phyloP scores from a whole-genome alignment of 176 grass and related monocot genomes.

The sorghum (Sorghum bicolor) region DNA sequence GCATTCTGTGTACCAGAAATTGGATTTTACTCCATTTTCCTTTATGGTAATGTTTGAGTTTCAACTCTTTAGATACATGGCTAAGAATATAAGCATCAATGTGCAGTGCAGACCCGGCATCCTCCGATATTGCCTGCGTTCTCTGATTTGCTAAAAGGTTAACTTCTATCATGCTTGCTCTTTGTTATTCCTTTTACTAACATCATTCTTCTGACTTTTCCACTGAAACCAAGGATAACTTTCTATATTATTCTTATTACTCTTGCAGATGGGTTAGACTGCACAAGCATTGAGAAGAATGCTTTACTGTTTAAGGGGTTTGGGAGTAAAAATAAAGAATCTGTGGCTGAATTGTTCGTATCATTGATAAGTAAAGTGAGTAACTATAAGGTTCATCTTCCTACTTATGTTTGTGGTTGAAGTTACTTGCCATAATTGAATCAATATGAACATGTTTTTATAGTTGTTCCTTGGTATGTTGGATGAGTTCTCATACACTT shows the following conservation, averaged over 20 bases:
- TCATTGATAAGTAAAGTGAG: slow-evolving; percentile 75
- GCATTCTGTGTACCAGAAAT: not conserved
- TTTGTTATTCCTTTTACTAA: not conserved
- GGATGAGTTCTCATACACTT: not conserved
- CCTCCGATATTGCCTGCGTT: slow-evolving; percentile 88
- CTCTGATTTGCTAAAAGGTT: slow-evolving; percentile 72
- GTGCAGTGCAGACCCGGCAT: slow-evolving; percentile 62
- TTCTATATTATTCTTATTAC: slow-evolving; percentile 16
- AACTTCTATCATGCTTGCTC: not conserved
- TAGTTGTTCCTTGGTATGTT: not conserved
- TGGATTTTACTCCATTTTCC: slow-evolving; percentile 7
- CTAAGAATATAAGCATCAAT: slow-evolving; percentile 10
- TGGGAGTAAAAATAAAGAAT: slow-evolving; percentile 76
- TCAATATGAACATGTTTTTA: not conserved
- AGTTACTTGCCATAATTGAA: not conserved
- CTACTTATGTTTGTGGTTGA: not conserved
- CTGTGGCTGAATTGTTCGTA: slow-evolving; percentile 76
- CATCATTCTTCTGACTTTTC: not conserved
- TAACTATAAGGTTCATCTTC: not conserved
- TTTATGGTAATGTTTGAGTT: not conserved
- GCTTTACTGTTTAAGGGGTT: slow-evolving; percentile 49
- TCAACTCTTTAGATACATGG: not conserved
- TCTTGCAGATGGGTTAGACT: slow-evolving; percentile 61
- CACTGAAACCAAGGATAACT: not conserved
- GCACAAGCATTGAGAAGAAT: slow-evolving; percentile 42